These are phyloP conservation scores for Spergularia bocconei DNA, from an alignment of 148 eudicot genomes.

Conservation along the genomic window DNA sequence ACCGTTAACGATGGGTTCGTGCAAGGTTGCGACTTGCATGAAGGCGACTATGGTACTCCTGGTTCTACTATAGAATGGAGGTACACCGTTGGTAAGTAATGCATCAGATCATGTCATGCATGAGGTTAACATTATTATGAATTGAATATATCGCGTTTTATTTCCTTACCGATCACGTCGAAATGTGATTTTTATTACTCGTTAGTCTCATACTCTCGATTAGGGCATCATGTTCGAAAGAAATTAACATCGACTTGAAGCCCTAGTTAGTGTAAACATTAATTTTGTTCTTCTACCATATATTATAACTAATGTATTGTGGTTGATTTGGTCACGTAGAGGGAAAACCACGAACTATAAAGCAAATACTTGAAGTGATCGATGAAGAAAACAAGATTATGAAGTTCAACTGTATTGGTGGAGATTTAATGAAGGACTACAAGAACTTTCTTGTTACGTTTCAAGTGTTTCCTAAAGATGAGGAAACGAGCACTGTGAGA, in stretches of 20 bases:
- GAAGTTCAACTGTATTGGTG: conserved; percentile 22
- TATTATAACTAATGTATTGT: too few species aligned
- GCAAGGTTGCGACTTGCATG: background rate
- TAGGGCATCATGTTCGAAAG: too few species aligned
- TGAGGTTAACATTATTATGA: too few species aligned
- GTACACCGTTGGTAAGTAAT: background rate
- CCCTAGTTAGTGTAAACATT: too few species aligned
- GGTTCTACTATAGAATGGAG: background rate
- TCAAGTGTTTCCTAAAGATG: background rate
- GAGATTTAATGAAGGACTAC: conserved; percentile 22
- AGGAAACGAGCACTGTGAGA: background rate
- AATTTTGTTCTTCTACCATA: too few species aligned
- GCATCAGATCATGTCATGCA: too few species aligned
- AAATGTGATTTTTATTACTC: too few species aligned
- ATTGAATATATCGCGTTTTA: too few species aligned
- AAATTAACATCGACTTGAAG: too few species aligned
- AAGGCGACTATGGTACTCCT: background rate
- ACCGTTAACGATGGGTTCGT: background rate
- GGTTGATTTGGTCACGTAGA: conserved; percentile 1
- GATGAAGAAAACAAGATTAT: conserved; percentile 26
- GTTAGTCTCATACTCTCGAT: too few species aligned
- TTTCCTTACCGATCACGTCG: too few species aligned
- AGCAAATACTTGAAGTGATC: conserved; percentile 21
- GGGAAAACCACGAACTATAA: conserved; percentile 15
- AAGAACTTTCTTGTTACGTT: background rate